Conservation (phyloP, 2,329 filamentous ascomycete species). For the Magnaporthiopsis poae region DNA sequence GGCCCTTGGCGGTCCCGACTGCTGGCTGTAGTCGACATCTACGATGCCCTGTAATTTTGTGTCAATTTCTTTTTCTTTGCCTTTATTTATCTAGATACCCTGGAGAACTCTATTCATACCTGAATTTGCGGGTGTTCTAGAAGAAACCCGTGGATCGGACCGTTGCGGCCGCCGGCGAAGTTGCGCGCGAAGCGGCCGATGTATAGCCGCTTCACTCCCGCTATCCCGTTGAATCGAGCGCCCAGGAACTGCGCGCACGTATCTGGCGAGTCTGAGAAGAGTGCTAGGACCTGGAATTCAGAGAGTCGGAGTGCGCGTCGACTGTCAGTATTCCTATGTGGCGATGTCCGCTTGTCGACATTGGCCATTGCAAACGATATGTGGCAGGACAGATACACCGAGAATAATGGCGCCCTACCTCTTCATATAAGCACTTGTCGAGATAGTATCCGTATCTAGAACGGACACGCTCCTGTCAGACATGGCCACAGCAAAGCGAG, state of each 20-base stretch:
- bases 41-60: slow-evolving; percentile 41
- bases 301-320: not conserved
- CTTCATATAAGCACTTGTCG: slow-evolving; percentile 49
- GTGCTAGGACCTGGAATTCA: slow-evolving; percentile 29
- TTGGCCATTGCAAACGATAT: no score
- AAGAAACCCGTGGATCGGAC: slow-evolving; percentile 44
- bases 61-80: no score
- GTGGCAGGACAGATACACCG: no score
- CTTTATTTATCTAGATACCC: no score
- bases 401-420: slow-evolving; percentile 23
- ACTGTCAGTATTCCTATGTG: not conserved
- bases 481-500: no score
- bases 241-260: slow-evolving; percentile 48
- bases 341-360: no score
- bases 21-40: slow-evolving; percentile 32
- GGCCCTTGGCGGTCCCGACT: slow-evolving; percentile 19
- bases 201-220: slow-evolving; percentile 42
- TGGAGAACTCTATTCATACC: no score
- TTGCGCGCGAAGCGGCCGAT: slow-evolving; percentile 38
- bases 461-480: no score
- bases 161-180: slow-evolving; percentile 45
- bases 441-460: slow-evolving; percentile 44
- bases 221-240: slow-evolving; percentile 41
- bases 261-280: slow-evolving; percentile 43
- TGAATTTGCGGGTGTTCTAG: slow-evolving; percentile 42